Percentiles rank a stretch among this genome's conserved stretches.
Conservation (phyloP, 129 eudicot genomes). For the Flaveria sonorensis region DNA sequence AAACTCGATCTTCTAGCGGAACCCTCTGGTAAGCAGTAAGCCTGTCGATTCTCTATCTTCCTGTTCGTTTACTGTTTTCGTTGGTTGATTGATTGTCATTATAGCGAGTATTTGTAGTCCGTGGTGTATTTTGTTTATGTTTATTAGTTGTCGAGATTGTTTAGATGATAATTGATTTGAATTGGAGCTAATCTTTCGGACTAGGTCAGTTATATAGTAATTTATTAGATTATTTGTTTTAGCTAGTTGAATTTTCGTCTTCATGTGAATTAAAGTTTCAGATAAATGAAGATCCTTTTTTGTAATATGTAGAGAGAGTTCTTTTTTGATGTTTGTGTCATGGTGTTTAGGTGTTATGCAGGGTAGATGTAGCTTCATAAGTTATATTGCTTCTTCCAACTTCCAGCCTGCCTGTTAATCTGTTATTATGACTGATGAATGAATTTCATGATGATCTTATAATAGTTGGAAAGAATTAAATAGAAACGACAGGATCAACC, state of each 20-base stretch:
- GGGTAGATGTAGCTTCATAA: neutral
- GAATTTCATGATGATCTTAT: neutral
- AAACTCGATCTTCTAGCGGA: conserved; percentile 94
- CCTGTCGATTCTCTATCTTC: neutral
- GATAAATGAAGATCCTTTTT: too few relatives aligned
- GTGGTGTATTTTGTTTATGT: neutral
- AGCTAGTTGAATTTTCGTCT: neutral
- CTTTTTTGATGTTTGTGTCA: neutral
- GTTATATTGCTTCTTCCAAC: neutral
- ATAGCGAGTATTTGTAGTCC: neutral
- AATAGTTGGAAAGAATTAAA: neutral
- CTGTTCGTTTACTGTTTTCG: neutral
- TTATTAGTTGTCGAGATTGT: conserved; percentile 7
- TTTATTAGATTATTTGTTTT: conserved; percentile 10
- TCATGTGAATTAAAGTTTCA: too few relatives aligned
- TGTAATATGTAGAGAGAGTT: neutral
- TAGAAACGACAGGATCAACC: neutral
- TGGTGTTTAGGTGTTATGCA: neutral
- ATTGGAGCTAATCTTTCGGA: neutral
- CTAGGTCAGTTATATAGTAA: neutral
- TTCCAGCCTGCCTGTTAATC: neutral
- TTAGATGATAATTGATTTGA: conserved; percentile 13
- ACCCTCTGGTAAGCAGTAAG: conserved; percentile 90
- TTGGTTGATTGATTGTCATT: conserved; percentile 2
- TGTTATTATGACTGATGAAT: too few relatives aligned